Evolutionary conservation across 352 stramenopile species (phyloP), one percentile per base, ranked within the genome.

Genomic region (Globisporangium lucens): DNA sequence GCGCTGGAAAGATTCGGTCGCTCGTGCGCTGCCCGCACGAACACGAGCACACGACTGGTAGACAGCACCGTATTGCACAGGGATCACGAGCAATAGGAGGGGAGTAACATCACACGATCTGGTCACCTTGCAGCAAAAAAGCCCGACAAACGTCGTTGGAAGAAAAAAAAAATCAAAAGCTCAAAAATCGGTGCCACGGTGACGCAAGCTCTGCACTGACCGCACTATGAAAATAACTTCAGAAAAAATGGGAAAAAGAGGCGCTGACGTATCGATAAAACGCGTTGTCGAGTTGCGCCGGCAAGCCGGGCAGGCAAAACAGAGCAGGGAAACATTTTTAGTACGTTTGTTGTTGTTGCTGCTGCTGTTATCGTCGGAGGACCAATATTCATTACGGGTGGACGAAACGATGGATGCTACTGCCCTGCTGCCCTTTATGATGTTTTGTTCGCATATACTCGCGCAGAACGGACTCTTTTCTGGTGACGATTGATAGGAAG

Each of bases 141-240:
- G 43, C 43, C 43, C 17, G 15, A 24, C 43, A 7, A 4, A 22
- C 36, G 36, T 43, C 36, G 36, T 22, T 51, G 43, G 43, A 51
- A 43, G 10, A 4, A 43, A 43, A 43, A 43, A 4, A 49, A 49
- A 20, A 49, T 22, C 38, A 46, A 46, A 49, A 51, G 43, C 43
- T 22, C 43, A 51, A 51, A 51, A 51, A 51, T 51, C 24, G 43
- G 43, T 51, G 43, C 43, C 22, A 51, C 43, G 17, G 43, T 51
- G 43, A 51, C 43, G 43, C 43, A 51, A 51, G 43, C 6, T 51
- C 24, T 24, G 43, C 8, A 17, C 43, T 51, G 43, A 51, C 43
- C 43, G 15, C 43, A 51, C 43, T 51, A 51, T 51, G 43, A 51
- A 51, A 51, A 51, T 51, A 51, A 51, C 43, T 51, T 51, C 43